Evolutionary conservation across 2,329 filamentous ascomycete genomes (phyloP).

Genomic region (Trichoderma sp.): DNA sequence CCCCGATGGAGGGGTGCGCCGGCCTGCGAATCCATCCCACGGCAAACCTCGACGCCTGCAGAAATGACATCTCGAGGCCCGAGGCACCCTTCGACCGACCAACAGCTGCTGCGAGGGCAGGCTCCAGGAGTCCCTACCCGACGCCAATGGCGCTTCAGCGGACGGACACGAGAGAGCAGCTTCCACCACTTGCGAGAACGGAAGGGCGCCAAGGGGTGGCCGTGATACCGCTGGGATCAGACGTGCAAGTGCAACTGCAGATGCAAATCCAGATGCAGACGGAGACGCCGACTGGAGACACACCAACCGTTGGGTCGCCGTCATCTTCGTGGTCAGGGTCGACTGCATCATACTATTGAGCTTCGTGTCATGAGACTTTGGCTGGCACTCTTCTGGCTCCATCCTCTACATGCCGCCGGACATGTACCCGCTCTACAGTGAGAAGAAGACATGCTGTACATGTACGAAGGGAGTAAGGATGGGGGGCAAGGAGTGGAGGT

Average conservation of each 20-base stretch:
- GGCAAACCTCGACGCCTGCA: slow-evolving; percentile 4
- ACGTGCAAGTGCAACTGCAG: neutral
- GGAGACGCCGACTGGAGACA: neutral
- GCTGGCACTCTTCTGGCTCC: neutral
- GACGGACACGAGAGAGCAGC: slow-evolving; percentile 8
- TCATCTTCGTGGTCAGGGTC: slow-evolving; percentile 14
- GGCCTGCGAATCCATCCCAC: slow-evolving; percentile 14
- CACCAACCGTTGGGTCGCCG: neutral
- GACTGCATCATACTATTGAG: slow-evolving; percentile 10
- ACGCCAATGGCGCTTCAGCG: slow-evolving; percentile 10
- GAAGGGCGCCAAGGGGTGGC: neutral
- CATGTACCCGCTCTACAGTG: neutral
- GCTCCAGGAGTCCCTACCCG: slow-evolving; percentile 10
- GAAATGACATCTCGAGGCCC: neutral
- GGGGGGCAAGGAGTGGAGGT: neutral
- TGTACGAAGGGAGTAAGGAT: too few species aligned
- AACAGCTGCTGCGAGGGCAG: neutral
- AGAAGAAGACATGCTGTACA: neutral
- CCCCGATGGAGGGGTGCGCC: slow-evolving; percentile 17
- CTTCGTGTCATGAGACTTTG: neutral
- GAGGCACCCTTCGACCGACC: neutral
- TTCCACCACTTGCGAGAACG: neutral
- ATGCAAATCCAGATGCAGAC: slow-evolving; percentile 3
- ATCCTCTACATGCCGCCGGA: neutral
- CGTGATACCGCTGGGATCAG: neutral